Evolutionary conservation across 2,329 filamentous ascomycete genomes (phyloP), one percentile per base, ranked within the genome.

Genomic region (Penicillium olsonii): DNA sequence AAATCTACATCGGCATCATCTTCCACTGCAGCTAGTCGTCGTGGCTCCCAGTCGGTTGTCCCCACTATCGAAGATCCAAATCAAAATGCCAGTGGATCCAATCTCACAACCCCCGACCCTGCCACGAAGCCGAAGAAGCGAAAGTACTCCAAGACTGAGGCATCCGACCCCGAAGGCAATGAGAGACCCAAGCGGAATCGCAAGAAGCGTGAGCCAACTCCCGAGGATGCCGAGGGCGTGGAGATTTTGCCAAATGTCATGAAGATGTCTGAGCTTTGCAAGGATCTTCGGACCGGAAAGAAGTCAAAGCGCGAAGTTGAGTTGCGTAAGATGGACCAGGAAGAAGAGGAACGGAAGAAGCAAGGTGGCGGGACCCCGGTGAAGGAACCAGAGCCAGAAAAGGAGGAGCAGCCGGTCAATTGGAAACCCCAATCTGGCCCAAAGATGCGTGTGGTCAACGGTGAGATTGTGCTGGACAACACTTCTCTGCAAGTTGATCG

Each of bases 221-320:
- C 77, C 2, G 76, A 79, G 51, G 72, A 72, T 49, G 73, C 76
- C 1, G 77, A 79, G 52, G 57, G 61, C 11, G 63, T 75, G 7
- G 67, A 79, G 66, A 84, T 85, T 42, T 74, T 81, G 43, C 75
- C 81, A 0, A 71, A 75, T 11, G 69, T 73, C 17, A 72, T 81
- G 3, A 82, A 77, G 44, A 85, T 87, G 83, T 77, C 73, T 26
- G 78, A 82, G 38, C 66, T 86, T 2, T 80, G 77, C 56, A 77
- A 74, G 43, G 79, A 81, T 55, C 67, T 75, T 29, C 69, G 73
- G n/a, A 75, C 74, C 1, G 83, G 83, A 38, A 81, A 77, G 55
- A 76, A 77, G 33, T 85, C 83, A 0, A 75, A 77, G 50, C 75
- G 77, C 5, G 83, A 85, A 57, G 77, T 73, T 45, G 76, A 80